Base-by-base conservation (phyloP, 805 yeast species). In the Candida broadrunensis region DNA sequence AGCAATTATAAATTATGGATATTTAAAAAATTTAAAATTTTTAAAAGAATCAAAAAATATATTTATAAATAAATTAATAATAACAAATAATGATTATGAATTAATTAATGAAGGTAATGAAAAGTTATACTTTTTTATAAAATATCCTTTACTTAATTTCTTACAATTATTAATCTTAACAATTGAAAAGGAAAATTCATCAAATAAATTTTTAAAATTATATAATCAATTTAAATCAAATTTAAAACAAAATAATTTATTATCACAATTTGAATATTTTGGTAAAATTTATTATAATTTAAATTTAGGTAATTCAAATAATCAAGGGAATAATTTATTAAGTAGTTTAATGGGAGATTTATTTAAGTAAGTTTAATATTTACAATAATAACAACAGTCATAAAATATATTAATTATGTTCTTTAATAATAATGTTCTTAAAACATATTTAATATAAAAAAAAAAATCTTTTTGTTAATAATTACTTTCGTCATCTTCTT, bases 1-100 rank as follows among this genome's bases (percentile, higher is more conserved):
- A 47, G 78, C 88, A 2, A 82, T 88, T 5, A 60, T 89, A 41
- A 88, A 90, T 50, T 91, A 86, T 58, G 66, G 87, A 17, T 75
- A 81, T 48, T 72, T 85, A 41, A 78, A 76, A 38, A 86, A 88
- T 56, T 56, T 85, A 36, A 75, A 84, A 45, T 80, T 75, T 55
- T 86, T 85, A 3, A 51, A 54, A 26, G 62, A 63, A 14, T 47
- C 69, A 1, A 36, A 57, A 14, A 56, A 51, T 16, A 45, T 51
- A 15, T 67, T 62, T 38, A 23, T 61, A 26, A 47, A 32, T 9
- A 42, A 49, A 26, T 44, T 53, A 24, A 29, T 24, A 2, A 39
- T 35, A 13, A 54, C 47, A 16, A 24, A 37, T 33, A 7, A 42
- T 8, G 35, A 37, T 11, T 48, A 35, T 13, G 57, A 54, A 33